These are phyloP conservation scores for Pythium biforme DNA, from an alignment of 352 stramenopile species.

Conservation along the genomic window DNA sequence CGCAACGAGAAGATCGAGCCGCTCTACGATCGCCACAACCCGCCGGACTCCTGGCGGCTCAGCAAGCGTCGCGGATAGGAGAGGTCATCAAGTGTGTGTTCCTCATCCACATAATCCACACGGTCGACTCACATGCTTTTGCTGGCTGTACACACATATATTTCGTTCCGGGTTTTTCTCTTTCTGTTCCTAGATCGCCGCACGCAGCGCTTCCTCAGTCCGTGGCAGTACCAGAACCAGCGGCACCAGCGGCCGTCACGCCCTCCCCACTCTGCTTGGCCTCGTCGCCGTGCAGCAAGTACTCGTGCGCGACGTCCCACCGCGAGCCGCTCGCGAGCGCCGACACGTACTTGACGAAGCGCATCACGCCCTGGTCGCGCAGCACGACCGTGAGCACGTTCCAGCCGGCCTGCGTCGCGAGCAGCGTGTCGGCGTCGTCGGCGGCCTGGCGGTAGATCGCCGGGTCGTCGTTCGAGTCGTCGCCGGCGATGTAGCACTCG, in stretches of 20 bases:
- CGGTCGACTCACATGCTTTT: not conserved
- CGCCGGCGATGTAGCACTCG: slow-evolving; percentile 88
- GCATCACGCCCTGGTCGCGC: slow-evolving; percentile 85
- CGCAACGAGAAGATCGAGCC: slow-evolving; percentile 99
- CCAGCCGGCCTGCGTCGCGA: slow-evolving; percentile 84
- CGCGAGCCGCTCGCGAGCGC: slow-evolving; percentile 73
- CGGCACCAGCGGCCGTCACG: no score
- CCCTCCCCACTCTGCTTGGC: not conserved
- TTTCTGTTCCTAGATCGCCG: no score
- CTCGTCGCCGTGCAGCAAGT: slow-evolving; percentile 18
- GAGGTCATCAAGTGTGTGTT: not conserved
- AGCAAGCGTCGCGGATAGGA: slow-evolving; percentile 93
- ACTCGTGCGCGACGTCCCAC: slow-evolving; percentile 83
- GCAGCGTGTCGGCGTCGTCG: slow-evolving; percentile 80
- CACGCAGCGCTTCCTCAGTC: no score
- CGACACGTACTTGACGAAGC: slow-evolving; percentile 94
- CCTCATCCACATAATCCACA: not conserved
- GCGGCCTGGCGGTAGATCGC: slow-evolving; percentile 28
- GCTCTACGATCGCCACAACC: slow-evolving; percentile 98
- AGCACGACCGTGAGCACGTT: slow-evolving; percentile 92
- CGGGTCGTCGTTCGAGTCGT: slow-evolving; percentile 74
- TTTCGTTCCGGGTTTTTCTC: no score
- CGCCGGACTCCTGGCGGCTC: slow-evolving; percentile 96
- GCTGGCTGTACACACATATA: not conserved
- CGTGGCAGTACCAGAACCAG: no score